Base-by-base conservation (phyloP, 352 stramenopile species). In the Ophiocytium majus region DNA sequence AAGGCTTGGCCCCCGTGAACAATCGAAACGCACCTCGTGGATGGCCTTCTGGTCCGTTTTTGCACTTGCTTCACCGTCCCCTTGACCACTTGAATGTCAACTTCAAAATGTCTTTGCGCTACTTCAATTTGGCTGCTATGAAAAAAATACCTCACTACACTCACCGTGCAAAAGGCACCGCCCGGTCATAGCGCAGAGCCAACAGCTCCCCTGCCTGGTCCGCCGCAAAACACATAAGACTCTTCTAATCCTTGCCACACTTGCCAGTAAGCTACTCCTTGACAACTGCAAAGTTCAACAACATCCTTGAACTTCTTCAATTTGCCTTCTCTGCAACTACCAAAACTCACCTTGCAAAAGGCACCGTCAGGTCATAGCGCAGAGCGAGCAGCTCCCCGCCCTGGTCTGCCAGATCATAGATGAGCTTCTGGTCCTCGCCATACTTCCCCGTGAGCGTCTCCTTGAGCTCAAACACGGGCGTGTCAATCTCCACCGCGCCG, bases 371-470 rank as follows among this genome's bases (percentile, higher is more conserved):
- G 86, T 99, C 97, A 89, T 99, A 99, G 32, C 78, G 79, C 43
- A 94, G 87, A 10, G 90, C 80, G 35, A 91, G 32, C 1, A 91
- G 81, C 86, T 90, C 85, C 63, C 85, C 86, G 14, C 84, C 97
- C 87, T 99, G 97, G 91, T 99, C 97, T 17, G 96, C 96, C 75
- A 99, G 91, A 86, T 99, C 96, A 90, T 99, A 99, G 88, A 99
- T 99, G 32, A 99, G 94, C 90, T 99, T 99, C 86, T 91, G 96
- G 90, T 99, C 96, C 89, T 99, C 97, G 66, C 97, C 97, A 90
- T 99, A 99, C 91, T 99, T 99, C 80, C 97, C 97, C 17, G 95
- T 99, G 17, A 99, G 91, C 57, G 97, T 99, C 87, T 98, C 96
- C 88, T 99, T 99, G 37, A 98, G 92, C 91, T 99, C 97, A 86